Evolutionary conservation across 306 rosid genomes (phyloP).

Genomic region (Citrullus amarus): DNA sequence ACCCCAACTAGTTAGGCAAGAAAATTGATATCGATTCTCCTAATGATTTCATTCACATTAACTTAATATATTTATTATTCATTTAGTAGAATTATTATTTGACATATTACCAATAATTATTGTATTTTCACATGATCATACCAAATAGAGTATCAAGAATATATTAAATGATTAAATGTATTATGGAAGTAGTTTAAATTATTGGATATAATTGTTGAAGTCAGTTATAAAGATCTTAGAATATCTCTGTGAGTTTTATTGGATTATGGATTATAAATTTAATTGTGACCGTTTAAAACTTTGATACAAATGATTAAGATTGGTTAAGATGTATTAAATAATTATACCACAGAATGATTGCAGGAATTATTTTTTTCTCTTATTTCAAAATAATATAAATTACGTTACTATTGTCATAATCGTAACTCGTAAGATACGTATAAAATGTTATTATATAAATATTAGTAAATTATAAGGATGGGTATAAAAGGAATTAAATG

Average conservation of each 20-base stretch:
- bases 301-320: neutral
- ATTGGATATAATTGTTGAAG: neutral
- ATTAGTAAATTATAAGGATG: neutral
- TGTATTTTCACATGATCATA: neutral
- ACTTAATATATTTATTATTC: neutral
- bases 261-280: neutral
- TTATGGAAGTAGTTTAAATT: neutral
- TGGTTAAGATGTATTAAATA: neutral
- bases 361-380: neutral
- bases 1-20: neutral
- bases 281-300: neutral
- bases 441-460: neutral
- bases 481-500: constrained; percentile 7
- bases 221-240: neutral
- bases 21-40: neutral
- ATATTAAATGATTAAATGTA: neutral
- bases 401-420: neutral
- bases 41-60: neutral
- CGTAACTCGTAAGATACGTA: neutral
- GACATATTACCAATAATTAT: neutral
- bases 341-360: neutral
- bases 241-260: neutral
- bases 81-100: neutral
- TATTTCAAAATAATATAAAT: neutral
- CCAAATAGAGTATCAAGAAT: neutral